These are phyloP conservation scores for Moniliella sp. DNA, from an alignment of 1,284 basidiomycete species.

Conservation along the genomic window DNA sequence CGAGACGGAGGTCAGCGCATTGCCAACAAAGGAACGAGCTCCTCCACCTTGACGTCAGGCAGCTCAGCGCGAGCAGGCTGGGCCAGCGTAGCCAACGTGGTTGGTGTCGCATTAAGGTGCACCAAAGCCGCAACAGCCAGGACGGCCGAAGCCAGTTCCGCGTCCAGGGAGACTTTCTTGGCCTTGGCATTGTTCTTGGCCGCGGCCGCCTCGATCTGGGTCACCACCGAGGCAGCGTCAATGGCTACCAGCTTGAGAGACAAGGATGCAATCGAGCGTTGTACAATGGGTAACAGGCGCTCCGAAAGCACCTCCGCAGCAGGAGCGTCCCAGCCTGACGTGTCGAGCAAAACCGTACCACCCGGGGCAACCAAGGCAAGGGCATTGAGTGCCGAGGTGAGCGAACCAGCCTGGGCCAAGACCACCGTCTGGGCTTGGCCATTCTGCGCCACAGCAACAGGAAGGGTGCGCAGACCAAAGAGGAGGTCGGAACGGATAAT, in stretches of 20 bases:
- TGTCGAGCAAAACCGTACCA: slow-evolving; percentile 26
- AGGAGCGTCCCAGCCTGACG: slow-evolving; percentile 18
- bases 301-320: slow-evolving; percentile 24
- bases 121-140: slow-evolving; percentile 14
- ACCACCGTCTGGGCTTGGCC: no score
- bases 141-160: slow-evolving; percentile 21
- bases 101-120: slow-evolving; percentile 15
- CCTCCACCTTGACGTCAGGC: neutral
- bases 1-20: slow-evolving; percentile 1
- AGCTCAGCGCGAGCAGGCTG: slow-evolving; percentile 1
- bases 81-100: slow-evolving; percentile 2
- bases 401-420: no score
- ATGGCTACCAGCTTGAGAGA: slow-evolving; percentile 17
- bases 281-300: slow-evolving; percentile 23
- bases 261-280: slow-evolving; percentile 17
- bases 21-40: neutral
- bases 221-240: slow-evolving; percentile 18
- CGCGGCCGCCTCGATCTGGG: slow-evolving; percentile 16
- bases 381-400: slow-evolving; percentile 11
- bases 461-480: neutral
- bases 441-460: no score
- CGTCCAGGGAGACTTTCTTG: slow-evolving; percentile 8
- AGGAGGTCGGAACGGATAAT: slow-evolving; percentile 12
- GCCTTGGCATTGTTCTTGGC: slow-evolving; percentile 16
- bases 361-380: slow-evolving; percentile 18